Conservation (phyloP, 345 rosid genomes). For the Anastatica hierochuntica region DNA sequence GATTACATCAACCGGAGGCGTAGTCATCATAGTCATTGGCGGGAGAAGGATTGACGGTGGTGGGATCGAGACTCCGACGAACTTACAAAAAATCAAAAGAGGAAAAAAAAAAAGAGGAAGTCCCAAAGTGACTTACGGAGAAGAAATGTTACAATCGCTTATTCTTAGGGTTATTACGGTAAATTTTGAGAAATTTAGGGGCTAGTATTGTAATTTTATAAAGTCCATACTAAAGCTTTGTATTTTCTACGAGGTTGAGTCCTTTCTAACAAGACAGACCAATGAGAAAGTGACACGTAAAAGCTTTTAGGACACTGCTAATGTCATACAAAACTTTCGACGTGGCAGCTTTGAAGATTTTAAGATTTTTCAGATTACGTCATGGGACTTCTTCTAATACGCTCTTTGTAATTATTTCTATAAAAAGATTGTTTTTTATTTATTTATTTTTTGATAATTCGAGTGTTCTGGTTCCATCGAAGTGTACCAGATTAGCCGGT, state of each 20-base stretch:
- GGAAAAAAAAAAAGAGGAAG: neutral
- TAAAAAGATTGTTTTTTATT: too few relatives aligned
- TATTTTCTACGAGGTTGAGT: slow-evolving; percentile 21
- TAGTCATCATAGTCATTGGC: slow-evolving; percentile 56
- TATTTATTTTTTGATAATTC: too few relatives aligned
- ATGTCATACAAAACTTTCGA: slow-evolving; percentile 11
- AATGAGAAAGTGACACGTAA: slow-evolving; percentile 14
- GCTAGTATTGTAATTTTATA: slow-evolving; percentile 1
- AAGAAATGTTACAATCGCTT: too few relatives aligned
- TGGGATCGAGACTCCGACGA: slow-evolving; percentile 18
- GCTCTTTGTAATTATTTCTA: too few relatives aligned
- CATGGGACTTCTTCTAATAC: too few relatives aligned
- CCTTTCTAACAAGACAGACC: slow-evolving; percentile 18
- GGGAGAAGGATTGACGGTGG: slow-evolving; percentile 19
- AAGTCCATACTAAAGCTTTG: slow-evolving; percentile 11
- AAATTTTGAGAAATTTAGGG: slow-evolving; percentile 11
- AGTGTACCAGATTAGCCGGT: too few relatives aligned
- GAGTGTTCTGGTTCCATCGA: too few relatives aligned
- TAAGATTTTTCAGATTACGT: neutral
- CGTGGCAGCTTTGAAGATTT: slow-evolving; percentile 24
- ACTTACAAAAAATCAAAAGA: slow-evolving; percentile 17
- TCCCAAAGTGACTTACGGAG: slow-evolving; percentile 25
- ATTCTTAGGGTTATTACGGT: slow-evolving; percentile 1
- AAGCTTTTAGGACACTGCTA: neutral
- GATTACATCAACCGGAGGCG: slow-evolving; percentile 51